Evolutionary conservation across 306 rosid species (phyloP).

Genomic region (Lathyrus oleraceus): DNA sequence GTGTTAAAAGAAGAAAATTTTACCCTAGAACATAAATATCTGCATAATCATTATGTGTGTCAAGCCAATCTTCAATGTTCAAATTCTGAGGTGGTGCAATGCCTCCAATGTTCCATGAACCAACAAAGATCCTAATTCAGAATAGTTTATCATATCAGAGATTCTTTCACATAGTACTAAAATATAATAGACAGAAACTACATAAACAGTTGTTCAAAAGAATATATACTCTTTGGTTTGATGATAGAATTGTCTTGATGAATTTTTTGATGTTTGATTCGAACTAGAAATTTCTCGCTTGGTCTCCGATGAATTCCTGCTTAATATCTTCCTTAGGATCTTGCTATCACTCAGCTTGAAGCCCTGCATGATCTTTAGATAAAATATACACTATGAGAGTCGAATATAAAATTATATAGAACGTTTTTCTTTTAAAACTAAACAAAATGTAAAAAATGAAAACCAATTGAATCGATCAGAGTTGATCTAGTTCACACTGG

Average conservation of each 20-base stretch:
- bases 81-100: constrained; percentile 66
- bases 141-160: constrained; percentile 26
- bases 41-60: constrained; percentile 45
- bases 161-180: not conserved
- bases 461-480: not conserved
- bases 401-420: no score
- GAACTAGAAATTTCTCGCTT: constrained; percentile 34
- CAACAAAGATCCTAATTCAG: constrained; percentile 62
- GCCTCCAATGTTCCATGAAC: constrained; percentile 96
- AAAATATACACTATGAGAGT: not conserved
- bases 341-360: constrained; percentile 57
- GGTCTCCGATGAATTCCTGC: constrained; percentile 39
- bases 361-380: constrained; percentile 64
- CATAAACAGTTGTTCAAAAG: not conserved
- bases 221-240: constrained; percentile 48
- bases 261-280: constrained; percentile 38
- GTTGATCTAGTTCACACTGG: not conserved
- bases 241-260: constrained; percentile 40
- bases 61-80: constrained; percentile 68
- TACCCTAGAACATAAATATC: constrained; percentile 90
- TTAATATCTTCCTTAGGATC: constrained; percentile 56
- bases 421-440: not conserved
- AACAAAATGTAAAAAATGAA: not conserved
- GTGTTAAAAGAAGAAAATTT: constrained; percentile 16
- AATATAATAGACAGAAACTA: constrained; percentile 6